Evolutionary conservation across 345 rosid genomes (phyloP), one percentile per base, ranked within the genome.

Genomic region (Tarenaya hassleriana): DNA sequence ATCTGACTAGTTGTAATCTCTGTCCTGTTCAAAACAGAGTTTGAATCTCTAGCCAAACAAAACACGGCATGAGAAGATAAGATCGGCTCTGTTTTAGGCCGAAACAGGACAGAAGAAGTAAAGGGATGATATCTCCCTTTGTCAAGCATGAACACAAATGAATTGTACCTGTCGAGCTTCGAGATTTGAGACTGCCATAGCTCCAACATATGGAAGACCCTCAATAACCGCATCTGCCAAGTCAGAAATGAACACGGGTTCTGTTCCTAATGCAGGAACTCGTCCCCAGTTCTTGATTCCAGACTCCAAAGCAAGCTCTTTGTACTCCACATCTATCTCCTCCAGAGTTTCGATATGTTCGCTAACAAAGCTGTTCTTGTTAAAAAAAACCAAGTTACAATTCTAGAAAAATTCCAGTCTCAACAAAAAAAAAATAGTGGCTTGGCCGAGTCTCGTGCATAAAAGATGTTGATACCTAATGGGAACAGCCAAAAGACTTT

Each of bases 321-420:
- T 83, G 56, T 92, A 92, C 69, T 92, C 96, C 3, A 92, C 98
- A 16, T 92, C 98, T 58, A 92, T 92, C 79, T 92, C 98, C 71
- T 92, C 98, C 3, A 92, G 77, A 56, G 98, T 88, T 75, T 92
- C 98, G 61, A 92, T 88, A 72, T 88, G 98, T 68, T 88, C 98
- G 33, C 98, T 92, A 12, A 92, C 98, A 72, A 92, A 92, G 58
- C 96, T 92, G 85, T 37, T 47, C 29, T 24, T 24, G 29, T 24
- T 24, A 2, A 5, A 24, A 24, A 24, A 5, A 5, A n/a, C n/a
- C n/a, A 2, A 24, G 29, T 24, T 65, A 35, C 17, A 55, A 62
- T 43, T 29, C 56, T 2, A 5, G 43, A 49, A 35, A 60, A 48
- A 29, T 16, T 4, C 41, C 20, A 52, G 55, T 65, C 58, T 21